These are phyloP conservation scores for Tulasnella sp. DNA, from an alignment of 768 basidiomycete species.

Conservation along the genomic window DNA sequence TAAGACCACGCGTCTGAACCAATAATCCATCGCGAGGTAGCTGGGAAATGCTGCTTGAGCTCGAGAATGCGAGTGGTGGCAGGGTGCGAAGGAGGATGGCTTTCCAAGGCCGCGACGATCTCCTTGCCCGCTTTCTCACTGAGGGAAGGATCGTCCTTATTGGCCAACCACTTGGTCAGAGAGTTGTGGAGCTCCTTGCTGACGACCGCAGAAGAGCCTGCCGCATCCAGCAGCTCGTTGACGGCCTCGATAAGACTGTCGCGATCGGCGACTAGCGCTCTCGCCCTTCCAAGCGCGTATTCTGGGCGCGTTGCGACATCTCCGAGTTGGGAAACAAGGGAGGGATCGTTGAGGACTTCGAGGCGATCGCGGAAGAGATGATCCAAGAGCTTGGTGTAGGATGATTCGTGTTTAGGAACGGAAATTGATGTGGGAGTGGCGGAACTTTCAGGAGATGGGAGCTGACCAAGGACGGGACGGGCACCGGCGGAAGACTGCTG, in stretches of 20 bases:
- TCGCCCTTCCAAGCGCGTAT: slow-evolving; percentile 84
- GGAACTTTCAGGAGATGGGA: slow-evolving; percentile 17
- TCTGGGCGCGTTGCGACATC: slow-evolving; percentile 80
- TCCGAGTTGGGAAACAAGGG: slow-evolving; percentile 57
- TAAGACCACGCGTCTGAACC: slow-evolving; percentile 98
- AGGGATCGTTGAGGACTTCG: slow-evolving; percentile 76
- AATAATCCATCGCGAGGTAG: slow-evolving; percentile 86
- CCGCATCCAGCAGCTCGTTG: slow-evolving; percentile 45
- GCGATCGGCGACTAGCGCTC: slow-evolving; percentile 70
- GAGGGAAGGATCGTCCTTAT: slow-evolving; percentile 57
- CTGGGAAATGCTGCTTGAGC: slow-evolving; percentile 49
- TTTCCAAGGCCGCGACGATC: slow-evolving; percentile 41
- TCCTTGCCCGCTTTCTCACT: slow-evolving; percentile 48
- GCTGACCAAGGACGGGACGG: slow-evolving; percentile 28
- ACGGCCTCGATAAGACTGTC: slow-evolving; percentile 51
- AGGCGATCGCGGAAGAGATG: slow-evolving; percentile 71
- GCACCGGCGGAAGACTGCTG: not conserved
- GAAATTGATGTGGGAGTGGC: slow-evolving; percentile 35
- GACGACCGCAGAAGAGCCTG: slow-evolving; percentile 25
- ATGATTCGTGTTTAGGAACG: slow-evolving; percentile 80
- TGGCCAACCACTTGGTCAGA: slow-evolving; percentile 68
- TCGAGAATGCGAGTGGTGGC: slow-evolving; percentile 45
- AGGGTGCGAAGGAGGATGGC: slow-evolving; percentile 24
- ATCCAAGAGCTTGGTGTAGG: slow-evolving; percentile 80
- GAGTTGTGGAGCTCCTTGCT: slow-evolving; percentile 51